phyloP scores from a whole-genome alignment of 345 rosid genomes.

The Melaleuca quinquenervia region DNA sequence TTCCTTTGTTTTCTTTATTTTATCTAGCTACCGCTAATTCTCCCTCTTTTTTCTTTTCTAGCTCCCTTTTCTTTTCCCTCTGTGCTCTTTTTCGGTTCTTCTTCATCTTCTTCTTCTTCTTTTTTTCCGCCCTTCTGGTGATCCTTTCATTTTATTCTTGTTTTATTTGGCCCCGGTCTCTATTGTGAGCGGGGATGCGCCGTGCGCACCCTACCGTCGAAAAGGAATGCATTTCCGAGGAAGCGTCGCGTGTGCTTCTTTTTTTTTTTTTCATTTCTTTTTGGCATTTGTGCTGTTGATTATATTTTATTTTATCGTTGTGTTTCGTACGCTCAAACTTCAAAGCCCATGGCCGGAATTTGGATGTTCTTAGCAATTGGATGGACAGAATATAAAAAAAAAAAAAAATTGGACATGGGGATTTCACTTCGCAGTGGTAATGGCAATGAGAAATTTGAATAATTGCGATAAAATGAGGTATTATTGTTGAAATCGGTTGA shows the following conservation, averaged over 20 bases:
- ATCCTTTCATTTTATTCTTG: neutral
- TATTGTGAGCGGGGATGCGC: neutral
- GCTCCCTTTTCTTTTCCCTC: too few relatives aligned
- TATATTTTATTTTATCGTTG: neutral
- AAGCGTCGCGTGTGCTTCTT: neutral
- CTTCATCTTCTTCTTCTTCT: too few relatives aligned
- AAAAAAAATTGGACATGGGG: too few relatives aligned
- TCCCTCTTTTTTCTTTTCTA: too few relatives aligned
- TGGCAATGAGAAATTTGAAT: accelerated
- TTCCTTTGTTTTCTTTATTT: too few relatives aligned
- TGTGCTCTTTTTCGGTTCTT: neutral
- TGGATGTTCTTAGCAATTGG: neutral
- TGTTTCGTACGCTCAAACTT: neutral
- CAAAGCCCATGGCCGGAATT: neutral
- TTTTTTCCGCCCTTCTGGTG: neutral
- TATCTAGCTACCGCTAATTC: neutral
- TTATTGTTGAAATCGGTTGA: neutral
- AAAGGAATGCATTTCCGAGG: neutral
- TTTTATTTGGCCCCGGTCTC: neutral
- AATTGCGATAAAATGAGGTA: accelerated
- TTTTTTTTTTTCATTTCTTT: neutral
- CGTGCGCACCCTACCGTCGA: neutral
- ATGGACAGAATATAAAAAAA: too few relatives aligned
- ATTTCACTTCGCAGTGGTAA: too few relatives aligned
- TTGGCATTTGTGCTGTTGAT: neutral